Evolutionary conservation across 805 yeast genomes (phyloP), one percentile per base, ranked within the genome.

Genomic region (Suhomyces xylopsoci): DNA sequence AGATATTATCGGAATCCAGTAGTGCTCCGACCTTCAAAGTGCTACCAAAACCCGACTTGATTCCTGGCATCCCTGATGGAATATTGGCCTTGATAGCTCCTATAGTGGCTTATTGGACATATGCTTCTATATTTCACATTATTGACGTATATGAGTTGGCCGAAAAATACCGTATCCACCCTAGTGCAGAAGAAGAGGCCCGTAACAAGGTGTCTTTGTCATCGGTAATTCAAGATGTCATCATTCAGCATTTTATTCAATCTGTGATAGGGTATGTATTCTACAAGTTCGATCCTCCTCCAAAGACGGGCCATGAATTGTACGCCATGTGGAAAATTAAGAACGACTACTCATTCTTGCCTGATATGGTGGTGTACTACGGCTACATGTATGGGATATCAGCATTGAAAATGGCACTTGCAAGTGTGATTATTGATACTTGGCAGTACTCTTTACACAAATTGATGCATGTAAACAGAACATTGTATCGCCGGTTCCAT

Each of bases 401-500:
- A 0, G 44, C 72, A 1, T 25, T 81, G n/a, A 84, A 83, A 58
- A 68, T 90, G 30, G 47, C 71, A 12, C 46, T 77, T 28, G 97
- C 96, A 2, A 85, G 91, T 63, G 65, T 83, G 49, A 74, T 94
- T 56, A 81, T 94, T 61, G 99, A 94, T 68, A 80, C 96, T 3
- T 94, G 99, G 99, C 99, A 94, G 73, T 94, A 88, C 70, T 83
- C 84, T 78, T 76, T 92, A 57, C 99, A 94, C 69, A 80, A 97
- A 56, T 66, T 79, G 57, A 92, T 94, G 98, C 99, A 94, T 67
- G 63, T 78, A 65, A 88, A 88, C 78, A 85, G 84, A 65, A 73
- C 77, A 51, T 74, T 92, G 47, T 94, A 94, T 79, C 81, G 80
- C 57, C 74, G 83, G 50, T 89, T 90, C 77, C 99, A 94, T 69